Conservation (phyloP, 352 stramenopile genomes). For the Phytophthora sp. region DNA sequence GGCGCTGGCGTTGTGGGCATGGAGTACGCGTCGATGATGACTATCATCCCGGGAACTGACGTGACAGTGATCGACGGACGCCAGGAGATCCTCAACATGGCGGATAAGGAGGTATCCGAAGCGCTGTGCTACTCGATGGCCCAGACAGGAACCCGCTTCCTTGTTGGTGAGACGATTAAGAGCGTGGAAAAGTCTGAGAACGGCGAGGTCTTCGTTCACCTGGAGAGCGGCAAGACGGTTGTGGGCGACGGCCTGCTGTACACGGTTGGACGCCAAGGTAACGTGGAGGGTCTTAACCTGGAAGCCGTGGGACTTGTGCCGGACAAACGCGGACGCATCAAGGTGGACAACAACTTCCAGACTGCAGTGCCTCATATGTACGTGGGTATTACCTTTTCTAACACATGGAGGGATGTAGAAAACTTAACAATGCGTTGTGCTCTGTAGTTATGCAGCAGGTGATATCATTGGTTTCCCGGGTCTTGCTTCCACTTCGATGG, state of each 20-base stretch:
- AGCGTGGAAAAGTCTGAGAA: conserved; percentile 67
- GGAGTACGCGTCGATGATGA: conserved; percentile 93
- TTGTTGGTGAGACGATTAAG: conserved; percentile 82
- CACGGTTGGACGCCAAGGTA: conserved; percentile 87
- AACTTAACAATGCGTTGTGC: conserved; percentile 4
- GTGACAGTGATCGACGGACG: conserved; percentile 91
- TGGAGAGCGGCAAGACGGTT: conserved; percentile 89
- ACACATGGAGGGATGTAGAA: background rate
- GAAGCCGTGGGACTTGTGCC: conserved; percentile 75
- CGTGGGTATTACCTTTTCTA: conserved; percentile 6
- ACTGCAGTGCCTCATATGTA: conserved; percentile 89
- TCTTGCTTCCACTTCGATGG: conserved; percentile 91
- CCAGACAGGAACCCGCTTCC: conserved; percentile 87
- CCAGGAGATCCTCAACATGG: conserved; percentile 89
- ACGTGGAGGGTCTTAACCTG: conserved; percentile 87
- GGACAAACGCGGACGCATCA: conserved; percentile 84
- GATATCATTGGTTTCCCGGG: conserved; percentile 91
- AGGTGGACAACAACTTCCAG: conserved; percentile 91
- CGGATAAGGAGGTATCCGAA: conserved; percentile 88
- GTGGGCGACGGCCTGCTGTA: conserved; percentile 87
- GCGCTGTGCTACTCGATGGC: conserved; percentile 90
- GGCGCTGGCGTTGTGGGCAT: conserved; percentile 91
- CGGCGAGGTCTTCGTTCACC: conserved; percentile 75
- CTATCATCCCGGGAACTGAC: conserved; percentile 88
- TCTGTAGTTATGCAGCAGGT: conserved; percentile 83